Evolutionary conservation across 2,329 filamentous ascomycete species (phyloP).

Genomic region (Myriosclerotinia duriaeana): DNA sequence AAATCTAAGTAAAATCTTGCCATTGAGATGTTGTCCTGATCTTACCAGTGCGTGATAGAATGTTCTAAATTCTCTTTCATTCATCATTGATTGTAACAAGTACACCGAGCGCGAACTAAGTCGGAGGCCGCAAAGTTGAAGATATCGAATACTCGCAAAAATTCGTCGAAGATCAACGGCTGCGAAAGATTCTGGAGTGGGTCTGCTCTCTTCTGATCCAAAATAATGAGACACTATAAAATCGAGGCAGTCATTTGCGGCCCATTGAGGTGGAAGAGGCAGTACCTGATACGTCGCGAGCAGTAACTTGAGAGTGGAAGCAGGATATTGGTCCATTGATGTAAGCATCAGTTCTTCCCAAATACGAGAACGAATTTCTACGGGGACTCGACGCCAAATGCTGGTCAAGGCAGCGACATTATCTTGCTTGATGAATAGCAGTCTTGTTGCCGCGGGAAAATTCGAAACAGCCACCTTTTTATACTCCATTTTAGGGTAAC

Average conservation of each 20-base stretch:
- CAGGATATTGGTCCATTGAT: constrained; percentile 17
- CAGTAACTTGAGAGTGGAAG: constrained; percentile 22
- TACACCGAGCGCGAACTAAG: constrained; percentile 31
- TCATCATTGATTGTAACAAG: constrained; percentile 29
- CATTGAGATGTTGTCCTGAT: constrained; percentile 29
- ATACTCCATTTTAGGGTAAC: constrained; percentile 5
- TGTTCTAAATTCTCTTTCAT: constrained; percentile 23
- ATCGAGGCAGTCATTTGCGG: constrained; percentile 19
- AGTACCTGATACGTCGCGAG: constrained; percentile 20
- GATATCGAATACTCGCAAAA: constrained; percentile 17
- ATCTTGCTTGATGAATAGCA: constrained; percentile 23
- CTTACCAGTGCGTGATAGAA: constrained; percentile 32
- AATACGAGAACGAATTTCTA: constrained; percentile 16
- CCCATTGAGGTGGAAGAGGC: constrained; percentile 20
- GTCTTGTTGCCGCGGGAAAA: constrained; percentile 7
- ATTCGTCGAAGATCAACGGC: constrained; percentile 9
- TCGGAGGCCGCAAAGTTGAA: constrained; percentile 15
- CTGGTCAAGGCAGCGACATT: constrained; percentile 11
- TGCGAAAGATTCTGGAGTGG: constrained; percentile 1
- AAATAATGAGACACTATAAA: constrained; percentile 23
- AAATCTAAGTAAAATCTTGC: constrained; percentile 37
- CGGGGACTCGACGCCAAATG: constrained; percentile 21
- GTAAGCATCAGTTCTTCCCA: constrained; percentile 24
- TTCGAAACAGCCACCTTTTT: not conserved
- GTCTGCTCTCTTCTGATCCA: constrained; percentile 5